phyloP scores from a whole-genome alignment of 257 asterid species.

The Henckelia pumila region DNA sequence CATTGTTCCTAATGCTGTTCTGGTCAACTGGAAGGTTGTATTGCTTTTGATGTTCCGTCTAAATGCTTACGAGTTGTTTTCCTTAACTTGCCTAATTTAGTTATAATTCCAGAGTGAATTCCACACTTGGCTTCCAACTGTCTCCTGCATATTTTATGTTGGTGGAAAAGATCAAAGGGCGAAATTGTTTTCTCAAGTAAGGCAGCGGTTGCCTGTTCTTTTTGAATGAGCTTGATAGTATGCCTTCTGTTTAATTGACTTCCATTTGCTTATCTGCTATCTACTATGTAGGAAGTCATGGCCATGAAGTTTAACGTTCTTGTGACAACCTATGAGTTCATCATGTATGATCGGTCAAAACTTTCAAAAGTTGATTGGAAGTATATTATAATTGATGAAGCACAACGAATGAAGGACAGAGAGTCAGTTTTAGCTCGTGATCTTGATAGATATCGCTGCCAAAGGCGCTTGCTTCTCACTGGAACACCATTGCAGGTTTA shows the following conservation, averaged over 20 bases:
- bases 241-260: conserved; percentile 14
- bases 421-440: conserved; percentile 99
- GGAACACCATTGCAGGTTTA: conserved; percentile 98
- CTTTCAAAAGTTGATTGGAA: conserved; percentile 98
- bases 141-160: conserved; percentile 92
- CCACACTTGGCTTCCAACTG: conserved; percentile 94
- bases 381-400: conserved; percentile 97
- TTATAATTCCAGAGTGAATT: conserved; percentile 74
- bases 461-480: conserved; percentile 97
- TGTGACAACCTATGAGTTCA: conserved; percentile 95
- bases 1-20: conserved; percentile 98
- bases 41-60: conserved; percentile 22
- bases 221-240: conserved; percentile 16
- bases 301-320: conserved; percentile 98
- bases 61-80: conserved; percentile 9
- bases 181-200: conserved; percentile 90
- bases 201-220: conserved; percentile 28
- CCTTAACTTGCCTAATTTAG: conserved; percentile 29
- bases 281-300: conserved; percentile 66
- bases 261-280: conserved; percentile 32
- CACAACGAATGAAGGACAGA: conserved; percentile 98
- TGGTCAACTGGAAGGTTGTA: conserved; percentile 97
- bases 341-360: conserved; percentile 96
- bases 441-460: conserved; percentile 99
- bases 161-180: conserved; percentile 86